Base-by-base conservation (phyloP, 108 stramenopile genomes). In the Pseudonitzschia multistriata region DNA sequence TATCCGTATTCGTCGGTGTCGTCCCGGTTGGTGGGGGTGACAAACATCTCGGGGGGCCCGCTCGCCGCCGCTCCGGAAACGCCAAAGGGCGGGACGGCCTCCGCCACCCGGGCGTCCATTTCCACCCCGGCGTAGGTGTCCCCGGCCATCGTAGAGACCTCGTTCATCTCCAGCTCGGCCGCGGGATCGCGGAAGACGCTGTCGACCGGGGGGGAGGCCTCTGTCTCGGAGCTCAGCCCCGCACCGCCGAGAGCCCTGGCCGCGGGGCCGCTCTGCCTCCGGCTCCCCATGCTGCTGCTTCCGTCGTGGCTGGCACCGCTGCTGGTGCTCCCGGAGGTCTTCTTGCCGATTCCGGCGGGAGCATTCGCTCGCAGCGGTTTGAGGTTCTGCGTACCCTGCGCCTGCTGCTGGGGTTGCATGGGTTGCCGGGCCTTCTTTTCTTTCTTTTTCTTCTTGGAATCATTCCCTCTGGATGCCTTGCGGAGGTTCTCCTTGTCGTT, bases 1-100 rank as follows among this genome's bases (percentile, higher is more conserved):
- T 37, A 37, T 8, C 37, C 37, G 37, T 37, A 37, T 5, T 37
- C 37, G 37, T 37, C 37, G 37, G 6, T 8, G 8, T 37, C 8
- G 37, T 37, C 8, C 37, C 8, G 37, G 37, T 7, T 37, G 6
- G 37, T 37, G 6, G 37, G 37, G 8, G 37, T 37, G 6, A 8
- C 8, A 37, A 8, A 7, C 37, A 37, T 37, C 37, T 37, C 8
- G 6, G 37, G 8, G 8, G 8, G 6, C 37, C 6, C 8, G 5
- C 5, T 8, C 37, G 37, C 37, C 6, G 37, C 37, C 37, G 37
- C 8, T 7, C 8, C 37, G 6, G 8, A 8, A 37, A 37, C 37
- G 37, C 6, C 6, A 49, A n/a, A 49, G n/a, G 55, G 55, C 8
- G 55, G 55, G 30, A 57, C 55, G 31, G 55, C 55, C 30, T 57